Conservation (phyloP, 495 filamentous ascomycete genomes). For the Cercophora samala region DNA sequence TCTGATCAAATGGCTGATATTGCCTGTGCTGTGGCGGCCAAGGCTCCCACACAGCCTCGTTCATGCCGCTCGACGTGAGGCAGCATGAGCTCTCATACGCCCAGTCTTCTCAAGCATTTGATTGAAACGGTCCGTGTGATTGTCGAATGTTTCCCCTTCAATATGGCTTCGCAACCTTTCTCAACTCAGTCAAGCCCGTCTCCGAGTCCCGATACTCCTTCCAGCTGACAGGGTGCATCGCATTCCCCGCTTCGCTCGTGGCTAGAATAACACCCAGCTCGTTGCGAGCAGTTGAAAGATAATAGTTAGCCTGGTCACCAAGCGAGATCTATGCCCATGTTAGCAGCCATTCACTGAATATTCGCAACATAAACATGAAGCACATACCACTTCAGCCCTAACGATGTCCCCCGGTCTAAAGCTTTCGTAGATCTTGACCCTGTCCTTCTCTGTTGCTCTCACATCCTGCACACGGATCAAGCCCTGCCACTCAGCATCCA, state of each 20-base stretch:
- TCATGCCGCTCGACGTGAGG: too few relatives aligned
- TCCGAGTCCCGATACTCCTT: conserved; percentile 83
- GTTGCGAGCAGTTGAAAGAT: conserved; percentile 83
- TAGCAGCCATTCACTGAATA: conserved; percentile 13
- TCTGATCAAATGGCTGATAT: neutral
- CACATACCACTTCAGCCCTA: conserved; percentile 73
- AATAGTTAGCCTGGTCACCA: conserved; percentile 92
- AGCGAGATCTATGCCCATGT: conserved; percentile 63
- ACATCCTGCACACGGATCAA: conserved; percentile 80
- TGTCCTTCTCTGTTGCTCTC: conserved; percentile 91
- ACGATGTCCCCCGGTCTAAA: conserved; percentile 95
- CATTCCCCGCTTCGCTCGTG: conserved; percentile 78
- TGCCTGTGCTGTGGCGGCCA: too few relatives aligned
- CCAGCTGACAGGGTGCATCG: conserved; percentile 91
- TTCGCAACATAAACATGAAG: neutral
- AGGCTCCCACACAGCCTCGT: neutral
- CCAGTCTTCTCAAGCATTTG: neutral
- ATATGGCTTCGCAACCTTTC: conserved; percentile 93
- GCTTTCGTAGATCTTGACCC: conserved; percentile 82
- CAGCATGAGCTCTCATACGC: too few relatives aligned
- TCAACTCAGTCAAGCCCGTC: conserved; percentile 71
- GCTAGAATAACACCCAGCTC: conserved; percentile 94
- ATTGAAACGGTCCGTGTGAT: neutral
- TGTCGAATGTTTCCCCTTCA: conserved; percentile 41
- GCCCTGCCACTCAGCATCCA: conserved; percentile 60